Base-by-base conservation (phyloP, 179 eudicot species). In the Beta lomatogona region DNA sequence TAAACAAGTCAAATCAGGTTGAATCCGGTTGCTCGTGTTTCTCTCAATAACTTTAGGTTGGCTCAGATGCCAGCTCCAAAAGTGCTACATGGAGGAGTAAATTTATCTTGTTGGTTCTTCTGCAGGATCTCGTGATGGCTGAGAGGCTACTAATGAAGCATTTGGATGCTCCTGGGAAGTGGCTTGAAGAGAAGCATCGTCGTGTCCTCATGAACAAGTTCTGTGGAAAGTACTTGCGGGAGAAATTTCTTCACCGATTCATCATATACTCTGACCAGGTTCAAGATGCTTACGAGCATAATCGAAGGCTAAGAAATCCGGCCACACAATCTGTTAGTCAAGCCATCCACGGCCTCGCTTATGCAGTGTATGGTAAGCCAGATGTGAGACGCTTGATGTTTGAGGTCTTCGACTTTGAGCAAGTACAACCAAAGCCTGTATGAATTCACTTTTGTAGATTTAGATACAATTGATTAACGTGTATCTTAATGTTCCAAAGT, bases 331-430 rank as follows among this genome's bases (percentile, higher is more conserved):
- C 99, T 1, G 98, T 96, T 78, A 89, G 92, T 64, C 98, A 96
- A 85, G 99, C 99, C 76, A 88, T 94, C 72, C 99, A 96, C 41
- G 99, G 99, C 52, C 97, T 96, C 16, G 85, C 97, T 0, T 94
- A 96, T 81, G 93, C 93, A 14, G 88, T 96, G 9, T 96, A 96
- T 79, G 99, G 99, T 65, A 96, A 96, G 80, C 95, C 95, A 3
- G 98, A 96, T 61, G 98, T 94, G 1, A 89, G 98, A 79, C 93
- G 98, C 36, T 92, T 96, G 69, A 96, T 96, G 99, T 96, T 96
- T 77, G 99, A 94, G 85, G 94, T 96, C 82, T 96, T 94, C n/a
- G 99, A 96, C 88, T 96, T 96, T 72, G 99, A 96, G 87, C 99
- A 96, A 80, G 86, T 85, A 80, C 99, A 94, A 77, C 97, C 99